Evolutionary conservation across 352 stramenopile genomes (phyloP).

Genomic region (Elongisporangium anandrum): DNA sequence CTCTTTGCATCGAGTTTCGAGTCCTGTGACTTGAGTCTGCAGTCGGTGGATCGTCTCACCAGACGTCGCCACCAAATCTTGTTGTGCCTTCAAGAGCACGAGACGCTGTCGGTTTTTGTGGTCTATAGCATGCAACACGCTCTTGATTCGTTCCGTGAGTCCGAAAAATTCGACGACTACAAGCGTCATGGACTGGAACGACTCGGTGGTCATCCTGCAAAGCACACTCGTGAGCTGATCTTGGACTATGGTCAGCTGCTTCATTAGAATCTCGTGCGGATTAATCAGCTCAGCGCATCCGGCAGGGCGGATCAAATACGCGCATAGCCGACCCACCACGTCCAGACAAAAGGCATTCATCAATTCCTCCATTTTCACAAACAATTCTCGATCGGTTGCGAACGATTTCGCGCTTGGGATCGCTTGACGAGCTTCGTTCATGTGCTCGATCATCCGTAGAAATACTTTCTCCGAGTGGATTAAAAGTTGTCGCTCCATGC

Average conservation of each 20-base stretch:
- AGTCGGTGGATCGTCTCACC: background rate
- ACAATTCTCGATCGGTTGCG: constrained; percentile 2
- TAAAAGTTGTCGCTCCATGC: constrained; percentile 34
- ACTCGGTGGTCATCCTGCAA: constrained; percentile 1
- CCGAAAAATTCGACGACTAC: constrained; percentile 34
- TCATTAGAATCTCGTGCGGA: constrained; percentile 37
- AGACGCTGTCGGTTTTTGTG: constrained; percentile 41
- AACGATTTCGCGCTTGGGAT: background rate
- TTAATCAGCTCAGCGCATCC: constrained; percentile 27
- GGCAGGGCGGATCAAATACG: constrained; percentile 35
- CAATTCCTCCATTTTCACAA: constrained; percentile 33
- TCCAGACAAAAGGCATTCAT: constrained; percentile 59
- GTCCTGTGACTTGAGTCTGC: background rate
- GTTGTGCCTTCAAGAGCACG: constrained; percentile 12
- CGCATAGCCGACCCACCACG: constrained; percentile 38
- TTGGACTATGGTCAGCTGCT: constrained; percentile 20
- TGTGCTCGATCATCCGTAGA: constrained; percentile 11
- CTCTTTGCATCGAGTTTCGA: background rate
- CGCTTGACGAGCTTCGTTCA: constrained; percentile 12
- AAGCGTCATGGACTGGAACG: constrained; percentile 3
- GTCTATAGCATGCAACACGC: constrained; percentile 40
- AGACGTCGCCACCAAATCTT: constrained; percentile 3
- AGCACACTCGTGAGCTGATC: constrained; percentile 1
- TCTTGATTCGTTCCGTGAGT: constrained; percentile 40
- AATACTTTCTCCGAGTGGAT: constrained; percentile 24